Base-by-base conservation (phyloP, 2,329 filamentous ascomycete species). In the Aspergillus pseudoglaucus region DNA sequence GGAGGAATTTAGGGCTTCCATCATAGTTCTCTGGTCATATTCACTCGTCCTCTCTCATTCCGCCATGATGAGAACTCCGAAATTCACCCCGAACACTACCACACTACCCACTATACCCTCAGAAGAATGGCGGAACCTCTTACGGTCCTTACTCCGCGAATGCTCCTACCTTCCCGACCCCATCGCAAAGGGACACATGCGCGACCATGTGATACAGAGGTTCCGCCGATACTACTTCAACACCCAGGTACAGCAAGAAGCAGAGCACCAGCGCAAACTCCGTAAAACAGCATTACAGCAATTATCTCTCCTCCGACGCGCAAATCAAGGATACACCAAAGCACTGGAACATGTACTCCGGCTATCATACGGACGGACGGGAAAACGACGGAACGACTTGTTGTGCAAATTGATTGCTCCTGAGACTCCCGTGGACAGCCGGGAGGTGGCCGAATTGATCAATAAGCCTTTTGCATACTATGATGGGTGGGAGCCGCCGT, bases 101-200 rank as follows among this genome's bases (percentile, higher is more conserved):
- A 14, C 23, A 10, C 6, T 42, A 17, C 14, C 20, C n/a, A 7
- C 23, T 14, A 22, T 56, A 47, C 54, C 59, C 45, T 57, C 46
- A 45, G 47, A 53, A 49, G 51, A 59, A 59, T 71, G 68, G 68
- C 60, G 58, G 25, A 74, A 78, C 58, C 64, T 81, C 41, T 70
- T 80, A 53, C 78, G 81, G 43, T 70, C 75, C 20, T 70, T 82
- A 8, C 73, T 84, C 35, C 76, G 81, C 50, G 77, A 83, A 66
- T 74, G 73, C 52, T 74, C 76, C 47, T 84, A 84, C 56, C 75
- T 84, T 35, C 80, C 82, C 23, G 80, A 84, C 58, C 70, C 76
- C 1, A 64, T 71, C 49, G 77, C 79, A 35, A 73, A 76, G 53
- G 46, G 54, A 27, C 79, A 76, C 64, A 69, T 80, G 61, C 69